These are phyloP conservation scores for Lentinus tigrinus DNA, from an alignment of 768 basidiomycete species.

Conservation along the genomic window DNA sequence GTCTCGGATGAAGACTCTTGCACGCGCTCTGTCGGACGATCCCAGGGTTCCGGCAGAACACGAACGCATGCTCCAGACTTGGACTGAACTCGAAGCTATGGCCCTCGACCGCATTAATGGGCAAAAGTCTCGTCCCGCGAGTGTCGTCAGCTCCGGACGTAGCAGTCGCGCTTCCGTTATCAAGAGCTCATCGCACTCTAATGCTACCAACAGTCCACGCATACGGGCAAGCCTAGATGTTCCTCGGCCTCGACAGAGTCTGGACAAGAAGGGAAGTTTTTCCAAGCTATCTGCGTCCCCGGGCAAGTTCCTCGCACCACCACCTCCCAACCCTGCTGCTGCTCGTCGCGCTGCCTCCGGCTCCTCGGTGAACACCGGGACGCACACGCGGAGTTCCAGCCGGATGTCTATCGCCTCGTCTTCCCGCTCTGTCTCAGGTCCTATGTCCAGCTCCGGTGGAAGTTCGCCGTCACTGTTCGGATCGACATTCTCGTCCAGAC, in stretches of 20 bases:
- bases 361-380: constrained; percentile 36
- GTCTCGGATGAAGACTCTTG: constrained; percentile 42
- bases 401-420: constrained; percentile 54
- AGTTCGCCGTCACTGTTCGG: constrained; percentile 40
- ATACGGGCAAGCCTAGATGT: constrained; percentile 10
- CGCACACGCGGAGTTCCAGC: constrained; percentile 52
- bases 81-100: constrained; percentile 83
- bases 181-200: constrained; percentile 9
- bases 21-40: constrained; percentile 52
- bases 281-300: constrained; percentile 39
- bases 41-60: constrained; percentile 57
- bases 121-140: constrained; percentile 62
- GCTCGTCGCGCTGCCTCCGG: constrained; percentile 53
- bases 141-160: constrained; percentile 63
- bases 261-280: constrained; percentile 37
- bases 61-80: constrained; percentile 72
- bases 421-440: constrained; percentile 70
- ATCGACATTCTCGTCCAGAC: constrained; percentile 82
- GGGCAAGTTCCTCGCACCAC: constrained; percentile 46
- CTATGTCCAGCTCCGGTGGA: constrained; percentile 40
- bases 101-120: constrained; percentile 61
- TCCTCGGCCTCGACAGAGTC: constrained; percentile 3
- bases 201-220: constrained; percentile 2
- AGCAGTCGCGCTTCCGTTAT: constrained; percentile 50
- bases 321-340: constrained; percentile 33